Base-by-base conservation (phyloP, 768 basidiomycete species). In the Rickenella mellea region DNA sequence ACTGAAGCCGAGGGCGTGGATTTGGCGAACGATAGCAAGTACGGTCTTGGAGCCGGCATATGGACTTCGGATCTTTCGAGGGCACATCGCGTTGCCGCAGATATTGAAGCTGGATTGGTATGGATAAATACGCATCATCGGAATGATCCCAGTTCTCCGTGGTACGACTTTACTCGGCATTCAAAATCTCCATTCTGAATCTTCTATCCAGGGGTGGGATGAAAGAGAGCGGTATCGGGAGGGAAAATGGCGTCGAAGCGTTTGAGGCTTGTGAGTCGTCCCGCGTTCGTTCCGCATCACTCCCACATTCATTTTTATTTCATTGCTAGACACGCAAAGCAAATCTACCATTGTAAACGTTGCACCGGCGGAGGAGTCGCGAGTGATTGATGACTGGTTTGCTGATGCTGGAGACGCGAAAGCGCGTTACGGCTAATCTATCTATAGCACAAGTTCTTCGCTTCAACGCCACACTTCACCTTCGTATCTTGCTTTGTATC, bases 51-150 rank as follows among this genome's bases (percentile, higher is more conserved):
- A 11, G 82, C 83, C 2, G 81, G 80, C 7, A 68, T 92, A 37
- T 92, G 87, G 87, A 88, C 86, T 4, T 64, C 68, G 22, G 67
- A 87, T 57, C 54, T 91, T 25, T 80, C 85, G 0, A 69, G 78
- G 42, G 87, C 83, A 8, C 86, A 90, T 55, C 77, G 82, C 3
- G 73, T 88, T 2, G 73, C 87, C 5, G 71, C 70, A 39, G 64
- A 65, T 26, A 78, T 92, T 27, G 70, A 91, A 49, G 67, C 80
- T 14, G 89, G 89, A 4, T 54, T 91, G 24, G 82, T 85, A 33
- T 92, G 89, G 89, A 74, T 90, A 27, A 91, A 92, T 55, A 88
- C 83, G 0, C 86, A 90, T 50, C 89, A 92, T 54, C 73, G 88
- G 35, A 91, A 92, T 51, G 87, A 91, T 54, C 89, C 89, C 6